Percentiles rank a stretch among this genome's conserved stretches.
phyloP scores from a whole-genome alignment of 2,329 filamentous ascomycete genomes.

The Curvularia sp. region DNA sequence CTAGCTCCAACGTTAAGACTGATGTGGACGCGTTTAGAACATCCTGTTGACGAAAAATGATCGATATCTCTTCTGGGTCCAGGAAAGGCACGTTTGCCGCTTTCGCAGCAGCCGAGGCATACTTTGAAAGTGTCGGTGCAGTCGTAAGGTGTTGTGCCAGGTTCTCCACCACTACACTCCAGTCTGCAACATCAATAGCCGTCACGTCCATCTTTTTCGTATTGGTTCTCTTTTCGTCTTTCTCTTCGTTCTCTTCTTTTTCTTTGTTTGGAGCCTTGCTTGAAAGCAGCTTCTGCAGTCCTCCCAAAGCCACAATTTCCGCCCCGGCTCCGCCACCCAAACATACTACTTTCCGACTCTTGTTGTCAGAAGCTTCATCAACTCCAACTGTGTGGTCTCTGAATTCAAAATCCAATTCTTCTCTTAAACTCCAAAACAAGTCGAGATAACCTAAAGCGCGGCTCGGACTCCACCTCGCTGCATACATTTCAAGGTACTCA shows the following conservation, averaged over 20 bases:
- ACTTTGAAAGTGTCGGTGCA: slow-evolving; percentile 56
- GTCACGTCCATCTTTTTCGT: slow-evolving; percentile 55
- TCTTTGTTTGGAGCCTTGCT: background rate
- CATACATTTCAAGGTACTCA: slow-evolving; percentile 80
- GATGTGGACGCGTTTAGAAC: slow-evolving; percentile 55
- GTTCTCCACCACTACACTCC: slow-evolving; percentile 68
- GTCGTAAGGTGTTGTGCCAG: slow-evolving; percentile 66
- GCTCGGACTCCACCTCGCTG: slow-evolving; percentile 87
- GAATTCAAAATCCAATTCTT: slow-evolving; percentile 20
- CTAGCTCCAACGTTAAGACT: slow-evolving; percentile 45
- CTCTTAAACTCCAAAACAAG: slow-evolving; percentile 56
- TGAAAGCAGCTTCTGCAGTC: slow-evolving; percentile 55
- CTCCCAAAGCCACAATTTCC: slow-evolving; percentile 70
- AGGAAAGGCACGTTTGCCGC: slow-evolving; percentile 53
- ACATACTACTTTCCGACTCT: slow-evolving; percentile 58
- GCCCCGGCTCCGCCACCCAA: slow-evolving; percentile 72
- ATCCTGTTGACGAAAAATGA: slow-evolving; percentile 60
- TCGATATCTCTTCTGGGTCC: slow-evolving; percentile 35
- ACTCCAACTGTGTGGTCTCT: background rate
- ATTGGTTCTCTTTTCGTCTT: background rate
- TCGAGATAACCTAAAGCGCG: slow-evolving; percentile 82
- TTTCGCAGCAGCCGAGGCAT: slow-evolving; percentile 56
- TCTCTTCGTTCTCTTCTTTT: slow-evolving; percentile 5
- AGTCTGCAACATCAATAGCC: slow-evolving; percentile 84
- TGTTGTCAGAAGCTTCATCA: background rate